Percentiles rank a stretch among this genome's conserved stretches.
Conservation (phyloP, 352 stramenopile species). For the Phytophthora nicotianae region DNA sequence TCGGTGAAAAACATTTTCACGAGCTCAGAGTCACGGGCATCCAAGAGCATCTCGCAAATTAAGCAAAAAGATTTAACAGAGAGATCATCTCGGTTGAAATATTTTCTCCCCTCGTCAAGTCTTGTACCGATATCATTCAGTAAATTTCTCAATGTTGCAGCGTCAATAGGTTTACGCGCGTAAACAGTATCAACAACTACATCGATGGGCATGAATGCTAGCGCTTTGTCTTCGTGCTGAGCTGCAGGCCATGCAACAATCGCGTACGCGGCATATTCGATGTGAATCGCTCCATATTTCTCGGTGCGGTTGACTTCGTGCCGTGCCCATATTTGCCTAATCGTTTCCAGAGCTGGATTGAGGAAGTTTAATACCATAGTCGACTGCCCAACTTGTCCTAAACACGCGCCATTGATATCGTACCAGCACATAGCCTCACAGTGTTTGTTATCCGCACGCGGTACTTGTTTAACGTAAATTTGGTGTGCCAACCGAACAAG, state of each 20-base stretch:
- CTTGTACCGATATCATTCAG: background rate
- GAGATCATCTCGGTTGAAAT: background rate
- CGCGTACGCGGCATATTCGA: background rate
- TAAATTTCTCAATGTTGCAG: background rate
- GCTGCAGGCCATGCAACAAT: constrained; percentile 24
- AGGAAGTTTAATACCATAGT: constrained; percentile 22
- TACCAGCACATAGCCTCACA: constrained; percentile 17
- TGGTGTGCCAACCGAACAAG: background rate
- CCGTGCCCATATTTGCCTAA: background rate
- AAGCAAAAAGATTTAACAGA: constrained; percentile 14
- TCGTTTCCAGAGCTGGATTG: constrained; percentile 23
- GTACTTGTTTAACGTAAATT: background rate
- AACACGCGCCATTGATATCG: background rate
- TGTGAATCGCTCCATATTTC: too few relatives aligned
- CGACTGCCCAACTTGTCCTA: constrained; percentile 3
- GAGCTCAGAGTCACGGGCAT: constrained; percentile 15
- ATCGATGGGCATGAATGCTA: constrained; percentile 11
- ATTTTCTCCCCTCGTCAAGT: background rate
- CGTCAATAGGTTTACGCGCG: background rate
- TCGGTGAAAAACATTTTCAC: constrained; percentile 16
- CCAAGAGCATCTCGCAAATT: constrained; percentile 15
- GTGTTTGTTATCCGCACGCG: too few relatives aligned
- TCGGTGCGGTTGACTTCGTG: too few relatives aligned
- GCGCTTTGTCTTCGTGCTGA: constrained; percentile 3
- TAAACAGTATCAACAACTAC: constrained; percentile 6